Percentiles rank a stretch among this genome's conserved stretches.
phyloP scores from a whole-genome alignment of 2,329 filamentous ascomycete species.

The Colletotrichum plurivorum region DNA sequence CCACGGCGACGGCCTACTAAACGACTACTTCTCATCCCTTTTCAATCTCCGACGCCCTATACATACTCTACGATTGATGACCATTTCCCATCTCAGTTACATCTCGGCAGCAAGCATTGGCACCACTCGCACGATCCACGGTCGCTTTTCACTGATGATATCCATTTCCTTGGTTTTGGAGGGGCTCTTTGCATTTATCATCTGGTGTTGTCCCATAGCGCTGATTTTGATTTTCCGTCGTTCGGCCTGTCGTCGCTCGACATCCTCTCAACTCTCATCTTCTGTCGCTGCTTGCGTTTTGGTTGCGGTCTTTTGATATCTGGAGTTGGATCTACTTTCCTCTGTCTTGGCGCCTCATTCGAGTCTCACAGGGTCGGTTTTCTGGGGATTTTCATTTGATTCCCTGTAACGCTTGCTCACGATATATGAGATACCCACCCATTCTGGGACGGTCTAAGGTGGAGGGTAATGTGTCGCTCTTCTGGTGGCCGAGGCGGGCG shows the following conservation, averaged over 20 bases:
- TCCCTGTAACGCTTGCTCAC: conserved; percentile 35
- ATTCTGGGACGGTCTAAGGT: conserved; percentile 26
- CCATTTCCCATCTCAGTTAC: conserved; percentile 1
- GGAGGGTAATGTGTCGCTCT: conserved; percentile 30
- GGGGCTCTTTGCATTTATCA: conserved; percentile 25
- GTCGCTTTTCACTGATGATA: conserved; percentile 37
- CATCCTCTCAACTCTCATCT: conserved; percentile 13
- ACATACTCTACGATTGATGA: conserved; percentile 37
- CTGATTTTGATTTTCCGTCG: conserved; percentile 16
- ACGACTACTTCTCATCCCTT: background rate
- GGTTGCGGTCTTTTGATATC: conserved; percentile 22
- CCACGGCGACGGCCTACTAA: conserved; percentile 58
- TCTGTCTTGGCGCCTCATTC: background rate
- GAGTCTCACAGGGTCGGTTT: background rate
- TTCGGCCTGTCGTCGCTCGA: background rate
- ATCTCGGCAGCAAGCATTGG: conserved; percentile 26
- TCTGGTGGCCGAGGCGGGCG: background rate
- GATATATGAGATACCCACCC: conserved; percentile 38
- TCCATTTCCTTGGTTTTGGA: conserved; percentile 17
- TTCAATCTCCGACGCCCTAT: background rate
- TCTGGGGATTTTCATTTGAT: conserved; percentile 24
- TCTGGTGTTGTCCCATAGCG: conserved; percentile 38
- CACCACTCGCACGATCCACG: conserved; percentile 24
- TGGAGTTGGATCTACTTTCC: conserved; percentile 1
- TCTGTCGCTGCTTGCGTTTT: background rate